A percentile compares a stretch with the other conserved stretches of the same genome.
phyloP scores from a whole-genome alignment of 2,329 filamentous ascomycete genomes.

The Fusarium foetens region DNA sequence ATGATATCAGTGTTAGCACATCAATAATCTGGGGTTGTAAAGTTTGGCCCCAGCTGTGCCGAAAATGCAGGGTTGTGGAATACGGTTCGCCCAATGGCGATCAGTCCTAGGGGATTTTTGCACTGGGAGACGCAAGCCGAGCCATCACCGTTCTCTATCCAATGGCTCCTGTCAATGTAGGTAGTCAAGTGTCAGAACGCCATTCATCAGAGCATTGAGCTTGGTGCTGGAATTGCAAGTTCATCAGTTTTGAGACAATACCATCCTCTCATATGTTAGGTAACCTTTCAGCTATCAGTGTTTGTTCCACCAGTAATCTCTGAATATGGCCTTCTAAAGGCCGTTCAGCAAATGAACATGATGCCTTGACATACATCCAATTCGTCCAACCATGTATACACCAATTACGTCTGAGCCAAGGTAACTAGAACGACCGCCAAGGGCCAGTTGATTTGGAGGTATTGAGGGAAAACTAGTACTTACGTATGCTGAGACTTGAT shows the following conservation, averaged over 20 bases:
- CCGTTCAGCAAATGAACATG: background rate
- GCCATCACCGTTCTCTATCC: background rate
- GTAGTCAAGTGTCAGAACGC: background rate
- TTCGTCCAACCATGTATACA: background rate
- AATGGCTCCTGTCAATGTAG: background rate
- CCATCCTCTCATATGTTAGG: background rate
- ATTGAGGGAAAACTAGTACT: background rate
- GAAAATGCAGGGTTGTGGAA: slow-evolving; percentile 7
- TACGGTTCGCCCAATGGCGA: slow-evolving; percentile 26
- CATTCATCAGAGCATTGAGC: background rate
- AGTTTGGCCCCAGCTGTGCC: slow-evolving; percentile 3
- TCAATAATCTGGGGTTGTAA: slow-evolving; percentile 14
- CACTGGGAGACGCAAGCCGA: background rate
- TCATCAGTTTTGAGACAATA: background rate
- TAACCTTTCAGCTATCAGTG: background rate
- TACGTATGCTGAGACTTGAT: background rate
- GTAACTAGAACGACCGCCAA: background rate
- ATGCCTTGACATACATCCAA: background rate
- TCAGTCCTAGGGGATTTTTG: background rate
- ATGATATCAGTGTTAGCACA: slow-evolving; percentile 33
- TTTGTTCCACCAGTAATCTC: background rate
- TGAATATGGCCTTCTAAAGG: background rate
- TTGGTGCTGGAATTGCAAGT: background rate
- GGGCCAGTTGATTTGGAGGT: background rate
- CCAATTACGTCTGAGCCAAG: background rate